These are phyloP conservation scores for Nicotiana tomentosiformis DNA, from an alignment of 257 asterid genomes.

Conservation along the genomic window DNA sequence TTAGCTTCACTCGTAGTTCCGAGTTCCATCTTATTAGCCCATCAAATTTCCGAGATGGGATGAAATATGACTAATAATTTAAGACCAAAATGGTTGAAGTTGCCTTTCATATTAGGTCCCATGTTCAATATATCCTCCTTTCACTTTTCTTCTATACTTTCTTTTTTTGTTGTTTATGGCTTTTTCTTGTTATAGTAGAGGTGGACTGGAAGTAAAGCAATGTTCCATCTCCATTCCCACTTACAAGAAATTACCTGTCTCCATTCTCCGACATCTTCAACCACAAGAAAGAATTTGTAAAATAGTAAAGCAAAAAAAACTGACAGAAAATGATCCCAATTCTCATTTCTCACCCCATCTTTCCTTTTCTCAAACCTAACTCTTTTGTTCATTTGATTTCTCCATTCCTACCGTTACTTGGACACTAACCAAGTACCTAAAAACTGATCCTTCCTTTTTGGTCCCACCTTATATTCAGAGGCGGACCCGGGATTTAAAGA, in stretches of 20 bases:
- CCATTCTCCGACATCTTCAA: conserved; percentile 38
- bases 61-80: not conserved
- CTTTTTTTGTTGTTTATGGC: conserved; percentile 13
- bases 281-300: conserved; percentile 24
- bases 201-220: conserved; percentile 63
- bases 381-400: conserved; percentile 17
- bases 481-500: no score
- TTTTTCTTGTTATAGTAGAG: conserved; percentile 28
- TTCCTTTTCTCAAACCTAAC: conserved; percentile 48
- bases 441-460: not conserved
- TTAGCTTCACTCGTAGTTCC: no score
- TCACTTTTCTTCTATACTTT: not conserved
- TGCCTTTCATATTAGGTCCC: conserved; percentile 8
- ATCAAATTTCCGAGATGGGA: not conserved
- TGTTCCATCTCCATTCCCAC: conserved; percentile 22
- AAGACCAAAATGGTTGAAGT: conserved; percentile 9
- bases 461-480: conserved; percentile 22
- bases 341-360: conserved; percentile 15
- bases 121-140: conserved; percentile 3
- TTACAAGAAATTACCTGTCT: conserved; percentile 22
- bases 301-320: not conserved
- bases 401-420: conserved; percentile 37
- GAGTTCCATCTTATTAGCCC: not conserved
- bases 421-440: conserved; percentile 31
- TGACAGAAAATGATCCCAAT: conserved; percentile 27